Base-by-base conservation (phyloP, 2,329 filamentous ascomycete genomes). In the Alternaria angustiovoidea region DNA sequence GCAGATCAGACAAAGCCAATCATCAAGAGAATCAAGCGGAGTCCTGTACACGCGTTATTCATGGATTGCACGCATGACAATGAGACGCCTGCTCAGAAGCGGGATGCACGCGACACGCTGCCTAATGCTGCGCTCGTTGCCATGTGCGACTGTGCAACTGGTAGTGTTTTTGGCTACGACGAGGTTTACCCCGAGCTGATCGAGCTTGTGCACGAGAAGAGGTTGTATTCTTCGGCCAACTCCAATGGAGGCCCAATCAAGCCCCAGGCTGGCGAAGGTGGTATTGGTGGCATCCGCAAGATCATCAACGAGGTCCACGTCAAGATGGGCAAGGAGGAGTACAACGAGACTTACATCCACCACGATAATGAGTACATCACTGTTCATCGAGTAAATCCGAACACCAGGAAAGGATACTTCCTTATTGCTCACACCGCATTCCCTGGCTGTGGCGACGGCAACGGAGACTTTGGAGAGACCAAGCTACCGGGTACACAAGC, bases 1-100 rank as follows among this genome's bases (percentile, higher is more conserved):
- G 69, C 69, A 36, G 47, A 54, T 38, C 38, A 57, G 32, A 38
- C 49, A 3, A 60, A 65, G 22, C 43, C 52, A 70, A 86, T 91
- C 18, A 85, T 97, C 66, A 91, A 90, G 66, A 90, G 86, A 63
- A 94, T 99, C 78, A 92, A 92, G 67, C 89, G 91, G n/a, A 91
- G 89, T 4, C 92, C 94, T 4, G 91, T 98, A 0, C 94, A 97
- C 67, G 95, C 94, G 1, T 83, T 99, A 1, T 97, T 99, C 80
- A 98, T 98, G 93, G 96, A 99, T 77, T 99, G 96, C 79, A 99
- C 96, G 0, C 95, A 99, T 78, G 95, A 99, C 81, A 99, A 99
- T 71, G 94, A 99, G 80, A 91, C 93, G 2, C 95, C 95, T 0
- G 92, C 94, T 1, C 94, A 99, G 79, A 97, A 97, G 79, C 87